Conservation (phyloP, 129 eudicot genomes). For the Silybum marianum region DNA sequence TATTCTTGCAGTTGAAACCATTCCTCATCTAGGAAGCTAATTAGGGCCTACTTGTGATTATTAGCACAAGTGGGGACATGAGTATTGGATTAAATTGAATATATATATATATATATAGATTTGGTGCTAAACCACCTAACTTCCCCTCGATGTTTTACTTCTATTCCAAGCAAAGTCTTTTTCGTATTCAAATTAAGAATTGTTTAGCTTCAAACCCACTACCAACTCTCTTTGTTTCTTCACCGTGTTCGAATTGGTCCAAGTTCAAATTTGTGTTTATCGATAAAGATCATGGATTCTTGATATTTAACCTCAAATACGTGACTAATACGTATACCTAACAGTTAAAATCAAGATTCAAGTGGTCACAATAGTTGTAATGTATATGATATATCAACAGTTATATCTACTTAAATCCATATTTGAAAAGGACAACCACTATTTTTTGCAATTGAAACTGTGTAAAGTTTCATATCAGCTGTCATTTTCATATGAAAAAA, state of each 20-base stretch:
- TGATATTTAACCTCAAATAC: neutral
- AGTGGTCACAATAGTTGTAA: constrained; percentile 19
- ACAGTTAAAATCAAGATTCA: constrained; percentile 18
- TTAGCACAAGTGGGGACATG: constrained; percentile 30
- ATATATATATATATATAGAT: constrained; percentile 15
- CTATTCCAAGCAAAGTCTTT: constrained; percentile 36
- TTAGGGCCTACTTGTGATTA: constrained; percentile 34
- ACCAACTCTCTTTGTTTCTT: constrained; percentile 25
- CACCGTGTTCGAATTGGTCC: neutral
- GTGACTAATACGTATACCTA: constrained; percentile 26
- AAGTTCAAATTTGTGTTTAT: constrained; percentile 5
- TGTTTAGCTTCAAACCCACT: constrained; percentile 23
- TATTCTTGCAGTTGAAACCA: constrained; percentile 8
- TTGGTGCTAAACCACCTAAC: constrained; percentile 48
- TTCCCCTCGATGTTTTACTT: constrained; percentile 17
- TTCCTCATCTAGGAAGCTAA: constrained; percentile 31
- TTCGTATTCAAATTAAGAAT: constrained; percentile 26
- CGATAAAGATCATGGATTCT: neutral
- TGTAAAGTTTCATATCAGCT: constrained; percentile 11
- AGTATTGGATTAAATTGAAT: constrained; percentile 15
- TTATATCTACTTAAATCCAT: neutral
- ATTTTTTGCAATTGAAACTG: constrained; percentile 15
- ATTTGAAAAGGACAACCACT: constrained; percentile 13
- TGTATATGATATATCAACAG: constrained; percentile 12
- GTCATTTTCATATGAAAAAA: constrained; percentile 25